Evolutionary conservation across 2,329 filamentous ascomycete species (phyloP).

Genomic region (Phyllosticta paracitricarpa): DNA sequence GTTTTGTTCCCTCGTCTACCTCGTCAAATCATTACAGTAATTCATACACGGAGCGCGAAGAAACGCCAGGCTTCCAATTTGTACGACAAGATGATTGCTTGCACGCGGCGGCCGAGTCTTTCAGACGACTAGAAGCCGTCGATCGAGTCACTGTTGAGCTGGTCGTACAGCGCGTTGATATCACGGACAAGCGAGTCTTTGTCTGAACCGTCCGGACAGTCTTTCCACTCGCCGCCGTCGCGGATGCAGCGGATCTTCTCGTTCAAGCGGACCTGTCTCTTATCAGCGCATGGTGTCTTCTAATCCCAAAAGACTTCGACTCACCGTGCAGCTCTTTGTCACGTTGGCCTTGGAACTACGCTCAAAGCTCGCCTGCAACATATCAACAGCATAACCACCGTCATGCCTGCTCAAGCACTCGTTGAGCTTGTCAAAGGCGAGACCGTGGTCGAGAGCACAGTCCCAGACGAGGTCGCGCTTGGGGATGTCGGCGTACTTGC

Average conservation of each 20-base stretch:
- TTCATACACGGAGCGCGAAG: background rate
- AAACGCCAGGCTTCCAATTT: background rate
- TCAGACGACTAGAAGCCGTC: background rate
- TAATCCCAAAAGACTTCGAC: background rate
- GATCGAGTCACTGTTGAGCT: conserved; percentile 5
- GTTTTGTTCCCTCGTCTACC: background rate
- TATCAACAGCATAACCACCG: conserved; percentile 56
- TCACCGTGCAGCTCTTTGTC: conserved; percentile 36
- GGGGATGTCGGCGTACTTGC: conserved; percentile 68
- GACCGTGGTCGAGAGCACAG: conserved; percentile 83
- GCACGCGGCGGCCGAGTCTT: background rate
- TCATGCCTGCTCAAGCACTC: conserved; percentile 70
- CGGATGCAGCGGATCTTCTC: conserved; percentile 74
- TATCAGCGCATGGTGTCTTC: background rate
- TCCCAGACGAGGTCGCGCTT: conserved; percentile 67
- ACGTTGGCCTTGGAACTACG: conserved; percentile 44
- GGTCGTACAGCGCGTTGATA: conserved; percentile 58
- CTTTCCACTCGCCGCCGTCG: conserved; percentile 67
- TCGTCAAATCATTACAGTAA: background rate
- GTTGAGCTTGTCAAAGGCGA: conserved; percentile 74
- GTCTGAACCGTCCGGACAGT: conserved; percentile 60
- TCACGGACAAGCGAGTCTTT: conserved; percentile 66
- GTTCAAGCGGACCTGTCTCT: conserved; percentile 48
- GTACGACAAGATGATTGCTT: background rate
- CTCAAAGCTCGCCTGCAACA: conserved; percentile 59